A percentile compares a stretch with the other conserved stretches of the same genome.
phyloP scores from a whole-genome alignment of 495 filamentous ascomycete species.

The Xylaria curta region DNA sequence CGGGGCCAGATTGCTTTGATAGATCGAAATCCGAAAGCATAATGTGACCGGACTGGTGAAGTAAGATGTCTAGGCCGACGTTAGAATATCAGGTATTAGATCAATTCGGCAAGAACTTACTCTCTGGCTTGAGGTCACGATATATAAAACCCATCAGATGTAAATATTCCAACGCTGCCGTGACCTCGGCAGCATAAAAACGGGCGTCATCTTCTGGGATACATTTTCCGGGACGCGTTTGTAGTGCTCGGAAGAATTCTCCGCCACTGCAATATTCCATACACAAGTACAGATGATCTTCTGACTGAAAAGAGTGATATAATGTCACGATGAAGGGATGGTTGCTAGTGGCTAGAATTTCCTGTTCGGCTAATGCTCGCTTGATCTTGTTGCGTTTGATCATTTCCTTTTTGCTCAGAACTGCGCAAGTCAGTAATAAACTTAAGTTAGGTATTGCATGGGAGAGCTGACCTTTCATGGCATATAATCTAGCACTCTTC shows the following conservation, averaged over 20 bases:
- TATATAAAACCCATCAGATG: constrained; percentile 99
- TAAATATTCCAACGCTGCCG: constrained; percentile 93
- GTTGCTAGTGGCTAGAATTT: constrained; percentile 97
- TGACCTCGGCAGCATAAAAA: constrained; percentile 99
- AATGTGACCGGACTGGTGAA: constrained; percentile 98
- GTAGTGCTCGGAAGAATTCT: constrained; percentile 95
- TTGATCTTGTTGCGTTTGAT: constrained; percentile 99
- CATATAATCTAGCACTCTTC: constrained; percentile 92
- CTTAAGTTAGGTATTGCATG: constrained; percentile 5
- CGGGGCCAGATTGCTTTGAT: constrained; percentile 95
- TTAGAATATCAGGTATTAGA: constrained; percentile 29
- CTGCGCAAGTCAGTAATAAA: constrained; percentile 60
- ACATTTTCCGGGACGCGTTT: constrained; percentile 95
- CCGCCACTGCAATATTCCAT: constrained; percentile 99
- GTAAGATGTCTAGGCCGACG: constrained; percentile 76
- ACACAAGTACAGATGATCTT: constrained; percentile 96
- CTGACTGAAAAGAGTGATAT: constrained; percentile 98
- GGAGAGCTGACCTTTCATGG: constrained; percentile 85
- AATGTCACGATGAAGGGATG: constrained; percentile 98
- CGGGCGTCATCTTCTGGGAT: constrained; percentile 96
- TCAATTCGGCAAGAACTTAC: constrained; percentile 57
- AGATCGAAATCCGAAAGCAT: constrained; percentile 99
- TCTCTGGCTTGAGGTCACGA: constrained; percentile 96
- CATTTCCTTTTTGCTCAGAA: constrained; percentile 99
- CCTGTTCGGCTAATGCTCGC: constrained; percentile 94